These are phyloP conservation scores for Flaveria bidentis DNA, from an alignment of 129 eudicot species.

Conservation along the genomic window DNA sequence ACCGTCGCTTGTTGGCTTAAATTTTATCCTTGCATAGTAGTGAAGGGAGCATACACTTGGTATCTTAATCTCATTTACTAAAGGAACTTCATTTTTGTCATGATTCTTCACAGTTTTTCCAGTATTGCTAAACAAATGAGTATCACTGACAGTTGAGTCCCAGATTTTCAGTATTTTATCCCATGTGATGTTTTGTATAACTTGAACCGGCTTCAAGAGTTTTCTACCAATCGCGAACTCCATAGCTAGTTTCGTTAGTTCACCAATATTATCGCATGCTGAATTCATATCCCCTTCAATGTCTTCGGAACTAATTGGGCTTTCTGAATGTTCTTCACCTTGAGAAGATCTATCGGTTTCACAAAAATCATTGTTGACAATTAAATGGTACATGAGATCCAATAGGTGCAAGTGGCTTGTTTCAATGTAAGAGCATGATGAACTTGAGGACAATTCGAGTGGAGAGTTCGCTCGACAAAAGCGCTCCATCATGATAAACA, in stretches of 20 bases:
- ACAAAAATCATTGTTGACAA: constrained; percentile 17
- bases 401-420: constrained; percentile 37
- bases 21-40: constrained; percentile 39
- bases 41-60: constrained; percentile 46
- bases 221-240: constrained; percentile 29
- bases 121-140: no score
- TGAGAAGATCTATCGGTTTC: not conserved
- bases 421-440: not conserved
- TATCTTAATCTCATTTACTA: constrained; percentile 45
- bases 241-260: constrained; percentile 31
- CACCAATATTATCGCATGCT: constrained; percentile 24
- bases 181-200: constrained; percentile 40
- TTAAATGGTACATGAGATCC: constrained; percentile 42
- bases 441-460: constrained; percentile 20
- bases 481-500: constrained; percentile 25
- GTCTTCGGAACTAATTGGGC: not conserved
- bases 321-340: constrained; percentile 2
- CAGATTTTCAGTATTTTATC: constrained; percentile 23
- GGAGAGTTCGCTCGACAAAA: constrained; percentile 47
- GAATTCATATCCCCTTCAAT: constrained; percentile 16
- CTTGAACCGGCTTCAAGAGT: constrained; percentile 25
- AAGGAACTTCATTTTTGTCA: constrained; percentile 15
- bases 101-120: not conserved
- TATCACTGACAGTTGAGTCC: not conserved
- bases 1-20: constrained; percentile 32